Evolutionary conservation across 73 alveolate genomes (phyloP), one percentile per base, ranked within the genome.

Genomic region (Paramecium tetraurelia): DNA sequence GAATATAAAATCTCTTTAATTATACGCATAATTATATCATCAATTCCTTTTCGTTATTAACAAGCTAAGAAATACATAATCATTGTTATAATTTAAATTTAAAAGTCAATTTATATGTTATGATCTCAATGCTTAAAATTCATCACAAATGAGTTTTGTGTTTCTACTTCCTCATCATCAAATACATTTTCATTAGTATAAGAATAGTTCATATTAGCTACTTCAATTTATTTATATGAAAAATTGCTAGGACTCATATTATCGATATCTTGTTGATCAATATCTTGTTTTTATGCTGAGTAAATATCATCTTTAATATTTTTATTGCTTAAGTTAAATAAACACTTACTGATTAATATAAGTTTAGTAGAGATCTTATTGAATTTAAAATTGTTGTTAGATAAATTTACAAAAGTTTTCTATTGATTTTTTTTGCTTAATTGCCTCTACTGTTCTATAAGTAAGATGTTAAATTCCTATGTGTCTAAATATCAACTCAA

Each of bases 211-310:
- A 63, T 63, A 33, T 63, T 20, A 22, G 50, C 21, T 12, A 63
- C 84, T 63, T 63, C 84, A 63, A 63, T 63, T 63, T 63, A 63
- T 63, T 63, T 63, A 63, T 63, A 63, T 12, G 84, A 63, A 24
- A 63, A 63, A 63, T 63, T 63, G 12, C 84, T 63, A 22, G 84
- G 84, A 63, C 84, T 63, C 84, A 63, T 63, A 27, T 63, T 63
- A 12, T 63, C 84, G 6, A 63, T 31, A 7, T 63, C 84, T 63
- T 63, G 12, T 33, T 63, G 46, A 33, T 63, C 84, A 5, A 27
- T 63, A 22, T 63, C 44, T 16, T 63, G 7, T 63, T 63, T 63
- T 31, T 46, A 63, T 14, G 24, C 27, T 31, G 84, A 63, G 12
- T 27, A 63, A 3, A 63, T 22, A 21, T 63, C 84, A 3, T 63